phyloP scores from a whole-genome alignment of 257 asterid species.

The Nyctanthes arbortristis region DNA sequence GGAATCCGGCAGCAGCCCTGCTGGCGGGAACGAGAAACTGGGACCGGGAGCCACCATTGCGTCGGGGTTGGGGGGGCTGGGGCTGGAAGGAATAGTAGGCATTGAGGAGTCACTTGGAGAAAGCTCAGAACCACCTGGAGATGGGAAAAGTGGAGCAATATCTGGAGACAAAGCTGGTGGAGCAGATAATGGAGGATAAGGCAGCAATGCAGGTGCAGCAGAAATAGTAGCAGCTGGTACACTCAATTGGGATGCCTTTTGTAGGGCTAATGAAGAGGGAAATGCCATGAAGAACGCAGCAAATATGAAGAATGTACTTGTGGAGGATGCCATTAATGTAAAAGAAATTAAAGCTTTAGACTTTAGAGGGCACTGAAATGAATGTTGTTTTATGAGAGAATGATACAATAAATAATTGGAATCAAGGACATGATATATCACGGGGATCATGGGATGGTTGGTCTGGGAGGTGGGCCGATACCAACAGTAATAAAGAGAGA shows the following conservation, averaged over 20 bases:
- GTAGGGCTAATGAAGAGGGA: slow-evolving; percentile 23
- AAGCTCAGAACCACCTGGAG: slow-evolving; percentile 67
- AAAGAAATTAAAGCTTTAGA: slow-evolving; percentile 18
- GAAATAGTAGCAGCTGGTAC: slow-evolving; percentile 69
- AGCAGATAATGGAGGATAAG: slow-evolving; percentile 57
- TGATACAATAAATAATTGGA: slow-evolving; percentile 30
- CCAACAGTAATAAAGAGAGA: slow-evolving; percentile 34
- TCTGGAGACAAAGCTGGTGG: slow-evolving; percentile 70
- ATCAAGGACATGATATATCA: slow-evolving; percentile 15
- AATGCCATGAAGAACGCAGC: slow-evolving; percentile 30
- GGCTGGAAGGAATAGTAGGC: slow-evolving; percentile 85
- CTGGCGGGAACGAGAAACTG: slow-evolving; percentile 44
- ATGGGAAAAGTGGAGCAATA: slow-evolving; percentile 70
- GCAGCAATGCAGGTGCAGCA: slow-evolving; percentile 80
- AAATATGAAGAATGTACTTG: slow-evolving; percentile 24
- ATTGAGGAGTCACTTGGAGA: slow-evolving; percentile 68
- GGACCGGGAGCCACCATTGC: slow-evolving; percentile 60
- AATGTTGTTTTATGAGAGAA: slow-evolving; percentile 24
- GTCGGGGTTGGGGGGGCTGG: slow-evolving; percentile 97
- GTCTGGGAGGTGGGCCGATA: slow-evolving; percentile 5
- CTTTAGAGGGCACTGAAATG: slow-evolving; percentile 31
- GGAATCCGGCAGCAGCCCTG: slow-evolving; percentile 43
- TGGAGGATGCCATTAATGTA: slow-evolving; percentile 52
- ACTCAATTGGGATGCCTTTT: slow-evolving; percentile 1
- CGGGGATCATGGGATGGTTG: background rate